Conservation (phyloP, 2,329 filamentous ascomycete genomes). For the Thelonectria blattea region DNA sequence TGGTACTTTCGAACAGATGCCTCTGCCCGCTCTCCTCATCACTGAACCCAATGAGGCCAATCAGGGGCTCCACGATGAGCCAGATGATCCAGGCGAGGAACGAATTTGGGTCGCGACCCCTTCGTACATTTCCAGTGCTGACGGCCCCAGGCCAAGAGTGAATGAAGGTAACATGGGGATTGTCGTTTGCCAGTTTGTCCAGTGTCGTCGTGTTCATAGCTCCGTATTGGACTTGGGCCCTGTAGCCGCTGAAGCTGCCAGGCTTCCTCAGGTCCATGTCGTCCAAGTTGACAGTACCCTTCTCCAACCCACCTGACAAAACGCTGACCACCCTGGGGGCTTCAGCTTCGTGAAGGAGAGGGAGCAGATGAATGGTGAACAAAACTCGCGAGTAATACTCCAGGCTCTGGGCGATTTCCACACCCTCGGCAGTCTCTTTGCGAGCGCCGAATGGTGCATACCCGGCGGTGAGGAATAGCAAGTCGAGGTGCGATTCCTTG, state of each 20-base stretch:
- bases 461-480: slow-evolving; percentile 52
- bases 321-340: slow-evolving; percentile 37
- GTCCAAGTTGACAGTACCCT: slow-evolving; percentile 26
- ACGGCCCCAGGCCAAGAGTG: slow-evolving; percentile 40
- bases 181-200: slow-evolving; percentile 32
- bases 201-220: slow-evolving; percentile 35
- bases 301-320: slow-evolving; percentile 31
- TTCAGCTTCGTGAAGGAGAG: slow-evolving; percentile 43
- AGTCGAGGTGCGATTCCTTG: slow-evolving; percentile 47
- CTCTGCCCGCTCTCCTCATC: slow-evolving; percentile 44
- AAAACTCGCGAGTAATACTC: slow-evolving; percentile 53
- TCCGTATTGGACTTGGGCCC: slow-evolving; percentile 38
- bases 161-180: slow-evolving; percentile 35
- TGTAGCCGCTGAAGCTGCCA: slow-evolving; percentile 31
- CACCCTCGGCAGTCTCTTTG: slow-evolving; percentile 48
- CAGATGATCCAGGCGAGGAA: slow-evolving; percentile 40
- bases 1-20: slow-evolving; percentile 45
- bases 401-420: slow-evolving; percentile 49
- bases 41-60: slow-evolving; percentile 36
- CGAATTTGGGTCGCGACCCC: slow-evolving; percentile 37
- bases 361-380: slow-evolving; percentile 48
- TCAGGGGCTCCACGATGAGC: slow-evolving; percentile 42
- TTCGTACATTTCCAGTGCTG: slow-evolving; percentile 37
- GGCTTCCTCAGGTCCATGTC: slow-evolving; percentile 40
- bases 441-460: slow-evolving; percentile 50